A percentile compares a stretch with the other conserved stretches of the same genome.
These are phyloP conservation scores for Pseudopyrenochaeta lycopersici DNA, from an alignment of 2,329 filamentous ascomycete genomes.

Conservation along the genomic window DNA sequence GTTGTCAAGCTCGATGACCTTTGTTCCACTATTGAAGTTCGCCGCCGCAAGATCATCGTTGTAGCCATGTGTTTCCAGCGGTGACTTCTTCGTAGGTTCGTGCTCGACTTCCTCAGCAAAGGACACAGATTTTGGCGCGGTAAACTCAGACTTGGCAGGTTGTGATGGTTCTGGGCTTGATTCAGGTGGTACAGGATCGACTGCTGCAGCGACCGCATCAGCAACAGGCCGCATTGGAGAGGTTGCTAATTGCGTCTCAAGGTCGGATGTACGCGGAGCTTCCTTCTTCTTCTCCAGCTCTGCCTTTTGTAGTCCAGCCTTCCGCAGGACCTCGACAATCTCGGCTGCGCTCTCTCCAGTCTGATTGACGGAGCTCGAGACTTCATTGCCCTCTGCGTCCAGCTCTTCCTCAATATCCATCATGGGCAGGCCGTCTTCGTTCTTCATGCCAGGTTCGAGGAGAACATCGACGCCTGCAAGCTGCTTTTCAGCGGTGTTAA, in stretches of 20 bases:
- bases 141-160: conserved; percentile 56
- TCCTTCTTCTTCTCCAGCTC: conserved; percentile 29
- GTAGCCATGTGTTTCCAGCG: conserved; percentile 30
- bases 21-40: conserved; percentile 43
- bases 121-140: conserved; percentile 58
- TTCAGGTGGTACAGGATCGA: not conserved
- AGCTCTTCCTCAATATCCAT: conserved; percentile 93
- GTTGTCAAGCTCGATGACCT: conserved; percentile 55
- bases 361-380: conserved; percentile 62
- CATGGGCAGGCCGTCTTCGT: conserved; percentile 77
- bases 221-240: not conserved
- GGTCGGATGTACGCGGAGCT: conserved; percentile 1
- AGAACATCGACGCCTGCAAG: conserved; percentile 66
- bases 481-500: conserved; percentile 74
- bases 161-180: not conserved
- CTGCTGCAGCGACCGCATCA: not conserved
- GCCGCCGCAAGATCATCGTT: conserved; percentile 37
- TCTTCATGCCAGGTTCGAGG: conserved; percentile 67
- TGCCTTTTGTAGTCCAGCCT: conserved; percentile 69
- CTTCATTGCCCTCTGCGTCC: conserved; percentile 87
- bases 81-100: conserved; percentile 22
- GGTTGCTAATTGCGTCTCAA: not conserved
- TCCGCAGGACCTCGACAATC: conserved; percentile 76
- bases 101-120: conserved; percentile 68
- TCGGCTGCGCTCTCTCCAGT: conserved; percentile 74